Conservation (phyloP, 768 basidiomycete species). For the Cyathus striatus region DNA sequence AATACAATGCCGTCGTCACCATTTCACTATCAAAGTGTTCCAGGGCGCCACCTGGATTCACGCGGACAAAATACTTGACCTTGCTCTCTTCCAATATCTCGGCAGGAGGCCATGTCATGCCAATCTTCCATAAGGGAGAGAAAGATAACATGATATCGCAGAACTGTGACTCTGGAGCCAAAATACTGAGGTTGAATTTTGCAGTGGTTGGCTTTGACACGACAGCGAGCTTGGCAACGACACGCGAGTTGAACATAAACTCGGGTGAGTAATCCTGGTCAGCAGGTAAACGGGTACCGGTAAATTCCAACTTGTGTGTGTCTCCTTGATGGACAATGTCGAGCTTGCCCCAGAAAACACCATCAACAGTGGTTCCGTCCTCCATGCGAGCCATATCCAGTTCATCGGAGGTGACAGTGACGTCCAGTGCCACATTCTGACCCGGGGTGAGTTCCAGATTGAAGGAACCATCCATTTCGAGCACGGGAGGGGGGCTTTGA, state of each 20-base stretch:
- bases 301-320: slow-evolving; percentile 78
- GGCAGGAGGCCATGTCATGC: slow-evolving; percentile 74
- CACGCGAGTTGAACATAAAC: slow-evolving; percentile 70
- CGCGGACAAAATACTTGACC: slow-evolving; percentile 78
- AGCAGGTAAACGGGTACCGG: slow-evolving; percentile 65
- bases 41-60: slow-evolving; percentile 79
- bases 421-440: slow-evolving; percentile 76
- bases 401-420: slow-evolving; percentile 74
- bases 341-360: slow-evolving; percentile 85
- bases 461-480: slow-evolving; percentile 85
- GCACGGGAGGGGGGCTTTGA: slow-evolving; percentile 58
- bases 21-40: slow-evolving; percentile 85
- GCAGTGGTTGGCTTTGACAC: slow-evolving; percentile 73
- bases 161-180: slow-evolving; percentile 70
- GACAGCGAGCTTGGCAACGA: slow-evolving; percentile 71
- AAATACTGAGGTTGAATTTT: slow-evolving; percentile 70
- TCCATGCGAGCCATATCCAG: slow-evolving; percentile 91
- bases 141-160: slow-evolving; percentile 74
- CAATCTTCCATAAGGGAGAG: slow-evolving; percentile 70
- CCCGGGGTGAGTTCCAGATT: slow-evolving; percentile 77
- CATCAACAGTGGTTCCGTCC: slow-evolving; percentile 81
- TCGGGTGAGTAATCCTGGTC: slow-evolving; percentile 62
- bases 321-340: slow-evolving; percentile 77
- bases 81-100: slow-evolving; percentile 64
- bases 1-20: slow-evolving; percentile 77